Conservation (phyloP, 2,329 filamentous ascomycete genomes). For the Colletotrichum agaves region DNA sequence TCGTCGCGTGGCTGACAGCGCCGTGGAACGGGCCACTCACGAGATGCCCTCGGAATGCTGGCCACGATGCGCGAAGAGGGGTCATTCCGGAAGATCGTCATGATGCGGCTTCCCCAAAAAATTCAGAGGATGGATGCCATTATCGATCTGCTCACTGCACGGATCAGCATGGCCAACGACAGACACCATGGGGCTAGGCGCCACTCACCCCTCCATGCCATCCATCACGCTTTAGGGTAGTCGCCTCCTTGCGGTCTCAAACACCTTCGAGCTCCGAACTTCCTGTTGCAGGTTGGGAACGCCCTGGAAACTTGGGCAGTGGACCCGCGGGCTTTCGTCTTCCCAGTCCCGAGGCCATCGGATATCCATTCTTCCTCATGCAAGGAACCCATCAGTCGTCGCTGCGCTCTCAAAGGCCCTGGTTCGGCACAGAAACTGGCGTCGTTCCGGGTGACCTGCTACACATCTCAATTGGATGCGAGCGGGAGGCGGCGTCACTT, state of each 20-base stretch:
- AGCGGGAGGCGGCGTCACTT: slow-evolving; percentile 14
- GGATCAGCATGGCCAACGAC: background rate
- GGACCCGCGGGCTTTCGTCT: background rate
- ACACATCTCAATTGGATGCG: slow-evolving; percentile 12
- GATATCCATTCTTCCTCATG: slow-evolving; percentile 23
- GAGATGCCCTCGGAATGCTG: too few species aligned
- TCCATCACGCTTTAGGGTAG: background rate
- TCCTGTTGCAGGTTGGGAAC: slow-evolving; percentile 25
- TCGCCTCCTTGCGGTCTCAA: slow-evolving; percentile 12
- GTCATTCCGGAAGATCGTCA: slow-evolving; percentile 7
- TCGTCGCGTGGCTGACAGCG: background rate
- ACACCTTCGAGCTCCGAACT: slow-evolving; percentile 18
- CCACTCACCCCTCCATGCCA: slow-evolving; percentile 5
- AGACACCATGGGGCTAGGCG: background rate
- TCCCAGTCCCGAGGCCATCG: slow-evolving; percentile 16
- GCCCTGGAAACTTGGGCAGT: slow-evolving; percentile 19
- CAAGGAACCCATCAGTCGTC: slow-evolving; percentile 20
- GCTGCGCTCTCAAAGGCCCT: slow-evolving; percentile 6
- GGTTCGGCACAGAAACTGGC: slow-evolving; percentile 18
- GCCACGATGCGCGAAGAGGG: background rate
- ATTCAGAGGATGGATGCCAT: slow-evolving; percentile 14
- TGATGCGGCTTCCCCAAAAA: slow-evolving; percentile 4
- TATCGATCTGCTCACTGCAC: slow-evolving; percentile 22
- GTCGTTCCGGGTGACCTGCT: slow-evolving; percentile 29
- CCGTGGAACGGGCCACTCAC: too few species aligned